Evolutionary conservation across 768 basidiomycete genomes (phyloP).

Genomic region (Boletus rubescentipes): DNA sequence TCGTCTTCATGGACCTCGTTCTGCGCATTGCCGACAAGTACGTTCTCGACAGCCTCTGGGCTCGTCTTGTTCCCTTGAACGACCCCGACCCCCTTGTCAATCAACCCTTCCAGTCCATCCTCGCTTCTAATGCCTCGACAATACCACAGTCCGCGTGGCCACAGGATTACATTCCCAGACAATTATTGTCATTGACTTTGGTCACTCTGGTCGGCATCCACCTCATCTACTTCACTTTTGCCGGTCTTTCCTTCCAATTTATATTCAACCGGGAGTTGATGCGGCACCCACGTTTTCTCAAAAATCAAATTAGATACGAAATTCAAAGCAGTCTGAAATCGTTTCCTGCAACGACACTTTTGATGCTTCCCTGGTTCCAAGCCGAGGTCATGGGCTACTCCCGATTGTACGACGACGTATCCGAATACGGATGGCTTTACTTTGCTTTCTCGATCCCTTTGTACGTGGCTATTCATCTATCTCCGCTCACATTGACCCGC

Average conservation of each 20-base stretch:
- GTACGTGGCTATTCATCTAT: conserved; percentile 40
- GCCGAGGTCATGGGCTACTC: conserved; percentile 87
- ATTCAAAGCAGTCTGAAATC: conserved; percentile 71
- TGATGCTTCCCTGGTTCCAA: conserved; percentile 93
- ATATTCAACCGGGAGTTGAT: conserved; percentile 96
- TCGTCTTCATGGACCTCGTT: conserved; percentile 82
- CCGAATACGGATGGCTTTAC: conserved; percentile 77
- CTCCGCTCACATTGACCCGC: background rate
- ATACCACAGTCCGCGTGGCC: conserved; percentile 72
- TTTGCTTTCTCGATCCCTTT: conserved; percentile 63
- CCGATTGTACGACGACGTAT: conserved; percentile 71
- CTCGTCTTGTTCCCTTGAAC: conserved; percentile 61
- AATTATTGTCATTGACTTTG: conserved; percentile 64
- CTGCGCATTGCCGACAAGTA: conserved; percentile 67
- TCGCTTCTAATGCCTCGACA: conserved; percentile 38
- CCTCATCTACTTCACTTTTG: conserved; percentile 84
- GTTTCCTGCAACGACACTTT: conserved; percentile 75
- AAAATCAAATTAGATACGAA: conserved; percentile 81
- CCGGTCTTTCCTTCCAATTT: conserved; percentile 72
- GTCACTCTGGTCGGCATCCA: conserved; percentile 82
- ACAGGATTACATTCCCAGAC: conserved; percentile 76
- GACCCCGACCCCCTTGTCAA: conserved; percentile 42
- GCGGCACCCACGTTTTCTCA: conserved; percentile 88
- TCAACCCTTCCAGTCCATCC: conserved; percentile 4
- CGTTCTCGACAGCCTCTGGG: conserved; percentile 75